Base-by-base conservation (phyloP, 306 rosid species). In the Ormosia emarginata region DNA sequence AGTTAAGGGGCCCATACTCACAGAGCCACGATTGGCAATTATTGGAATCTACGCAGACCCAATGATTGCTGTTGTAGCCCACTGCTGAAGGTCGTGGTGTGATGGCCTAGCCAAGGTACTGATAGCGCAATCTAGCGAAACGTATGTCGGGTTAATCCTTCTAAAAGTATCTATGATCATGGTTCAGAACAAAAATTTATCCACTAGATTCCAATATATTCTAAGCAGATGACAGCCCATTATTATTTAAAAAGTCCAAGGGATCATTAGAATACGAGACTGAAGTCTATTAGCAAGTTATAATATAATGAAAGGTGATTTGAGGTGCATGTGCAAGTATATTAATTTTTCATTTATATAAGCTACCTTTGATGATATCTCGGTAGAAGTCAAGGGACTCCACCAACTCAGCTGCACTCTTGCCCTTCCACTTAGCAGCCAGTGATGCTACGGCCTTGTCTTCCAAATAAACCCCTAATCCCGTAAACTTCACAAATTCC, bases 381-480 rank as follows among this genome's bases (percentile, higher is more conserved):
- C 93, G 74, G 75, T 83, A 93, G 88, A 95, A 95, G 18, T 90
- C 85, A 36, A 83, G 90, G 55, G 98, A 91, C 3, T 85, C 90
- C 4, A 74, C 1, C 71, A 93, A 63, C 79, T 89, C 80, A 74
- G 82, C 72, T 6, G 85, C 79, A 30, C 44, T 88, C 80, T 88
- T 91, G 0, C 89, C 94, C 44, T 79, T 87, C 99, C 99, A 93
- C 75, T 87, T 95, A 4, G 70, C 67, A 74, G 90, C 74, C 0
- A 95, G 92, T 13, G 33, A 84, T 24, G 91, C 40, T 29, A 90
- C 83, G 34, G 93, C 94, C 15, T 63, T 81, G 3, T 84, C 88
- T 87, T 95, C 99, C 84, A 93, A 69, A 79, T 93, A 93, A 36
- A 94, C 90, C 0, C 93, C 97, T 3, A 94, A 79, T 46, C 83